Conservation (phyloP, 192 early-diverging fungal species). For the Chytriomyces sp. region DNA sequence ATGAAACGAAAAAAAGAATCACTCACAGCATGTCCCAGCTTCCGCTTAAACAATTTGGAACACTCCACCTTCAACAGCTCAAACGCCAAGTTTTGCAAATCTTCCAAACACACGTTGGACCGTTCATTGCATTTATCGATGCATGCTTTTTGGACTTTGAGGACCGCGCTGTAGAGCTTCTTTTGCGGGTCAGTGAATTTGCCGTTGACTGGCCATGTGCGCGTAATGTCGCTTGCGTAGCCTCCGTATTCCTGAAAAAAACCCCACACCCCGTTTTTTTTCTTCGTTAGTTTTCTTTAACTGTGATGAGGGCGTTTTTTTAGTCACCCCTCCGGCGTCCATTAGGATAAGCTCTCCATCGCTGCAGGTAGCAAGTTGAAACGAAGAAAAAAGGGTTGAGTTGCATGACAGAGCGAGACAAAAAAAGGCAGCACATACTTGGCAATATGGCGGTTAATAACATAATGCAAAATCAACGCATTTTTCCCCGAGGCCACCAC, state of each 20-base stretch:
- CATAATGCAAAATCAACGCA: conserved; percentile 94
- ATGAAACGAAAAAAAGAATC: too few species aligned
- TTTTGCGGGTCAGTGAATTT: conserved; percentile 80
- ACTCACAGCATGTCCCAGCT: conserved; percentile 47
- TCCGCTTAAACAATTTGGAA: conserved; percentile 61
- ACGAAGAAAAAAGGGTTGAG: not conserved
- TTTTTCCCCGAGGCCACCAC: conserved; percentile 93
- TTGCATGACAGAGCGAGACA: not conserved
- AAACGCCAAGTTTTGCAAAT: conserved; percentile 79
- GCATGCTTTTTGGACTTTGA: conserved; percentile 83
- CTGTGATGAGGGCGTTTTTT: not conserved
- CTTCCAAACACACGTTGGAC: conserved; percentile 72
- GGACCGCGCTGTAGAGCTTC: conserved; percentile 82
- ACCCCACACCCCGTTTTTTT: not conserved
- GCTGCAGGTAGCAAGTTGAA: too few species aligned
- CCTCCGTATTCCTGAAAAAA: conserved; percentile 71
- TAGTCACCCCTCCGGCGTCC: conserved; percentile 76
- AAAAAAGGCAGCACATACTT: conserved; percentile 37
- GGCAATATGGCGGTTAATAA: conserved; percentile 76
- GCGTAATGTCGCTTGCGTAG: conserved; percentile 91
- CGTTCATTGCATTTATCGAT: conserved; percentile 65
- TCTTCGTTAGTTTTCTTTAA: not conserved
- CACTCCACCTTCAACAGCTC: conserved; percentile 73
- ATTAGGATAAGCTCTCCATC: conserved; percentile 86
- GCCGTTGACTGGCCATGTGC: conserved; percentile 92